A percentile compares a stretch with the other conserved stretches of the same genome.
phyloP scores from a whole-genome alignment of 805 yeast species.

The Hanseniaspora lindneri region DNA sequence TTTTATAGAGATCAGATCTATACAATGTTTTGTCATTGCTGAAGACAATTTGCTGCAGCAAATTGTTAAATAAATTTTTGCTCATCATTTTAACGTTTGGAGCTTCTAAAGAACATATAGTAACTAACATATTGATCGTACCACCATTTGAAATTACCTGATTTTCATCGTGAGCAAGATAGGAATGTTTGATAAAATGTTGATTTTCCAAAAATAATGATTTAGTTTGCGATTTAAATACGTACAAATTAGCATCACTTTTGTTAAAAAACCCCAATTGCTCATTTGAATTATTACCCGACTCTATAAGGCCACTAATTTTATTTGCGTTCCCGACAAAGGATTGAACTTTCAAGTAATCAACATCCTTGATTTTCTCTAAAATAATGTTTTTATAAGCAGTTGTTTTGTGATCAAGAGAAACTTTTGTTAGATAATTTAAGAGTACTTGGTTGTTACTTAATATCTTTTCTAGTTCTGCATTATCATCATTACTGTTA shows the following conservation, averaged over 20 bases:
- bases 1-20: constrained; percentile 4
- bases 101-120: constrained; percentile 5
- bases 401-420: background rate
- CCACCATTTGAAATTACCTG: background rate
- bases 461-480: background rate
- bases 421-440: background rate
- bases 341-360: constrained; percentile 2
- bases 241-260: background rate
- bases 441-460: background rate
- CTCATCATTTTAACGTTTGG: constrained; percentile 13
- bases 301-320: background rate
- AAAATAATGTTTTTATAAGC: constrained; percentile 9
- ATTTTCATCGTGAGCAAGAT: background rate
- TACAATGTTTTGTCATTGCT: background rate
- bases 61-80: constrained; percentile 10
- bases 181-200: background rate
- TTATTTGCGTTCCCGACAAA: background rate
- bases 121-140: background rate
- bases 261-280: background rate
- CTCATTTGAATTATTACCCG: background rate
- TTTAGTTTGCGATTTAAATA: constrained; percentile 7
- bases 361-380: constrained; percentile 6
- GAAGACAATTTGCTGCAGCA: constrained; percentile 12
- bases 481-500: background rate
- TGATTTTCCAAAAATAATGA: background rate